A percentile compares a stretch with the other conserved stretches of the same genome.
These are phyloP conservation scores for Vickermania ingenoplastis DNA, from an alignment of 208 protist genomes.

Conservation along the genomic window DNA sequence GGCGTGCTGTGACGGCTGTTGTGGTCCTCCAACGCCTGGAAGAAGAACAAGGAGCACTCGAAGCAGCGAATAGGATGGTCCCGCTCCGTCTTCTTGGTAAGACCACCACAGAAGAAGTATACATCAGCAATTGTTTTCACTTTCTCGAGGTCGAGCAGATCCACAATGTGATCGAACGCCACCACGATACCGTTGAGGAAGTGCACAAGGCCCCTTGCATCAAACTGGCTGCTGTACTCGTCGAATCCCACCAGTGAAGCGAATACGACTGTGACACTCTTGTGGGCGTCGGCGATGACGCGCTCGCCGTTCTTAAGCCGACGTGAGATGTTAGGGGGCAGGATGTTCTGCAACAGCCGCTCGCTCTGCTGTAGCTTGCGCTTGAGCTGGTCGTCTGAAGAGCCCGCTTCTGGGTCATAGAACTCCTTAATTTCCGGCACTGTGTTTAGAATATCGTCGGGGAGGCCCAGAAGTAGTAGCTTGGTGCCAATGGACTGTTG, in stretches of 20 bases:
- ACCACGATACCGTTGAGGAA: conserved; percentile 36
- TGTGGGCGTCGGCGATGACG: conserved; percentile 31
- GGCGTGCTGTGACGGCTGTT: conserved; percentile 23
- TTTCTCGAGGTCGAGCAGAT: conserved; percentile 36
- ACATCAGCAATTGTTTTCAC: conserved; percentile 52
- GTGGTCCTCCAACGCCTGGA: conserved; percentile 23
- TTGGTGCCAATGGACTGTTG: conserved; percentile 16
- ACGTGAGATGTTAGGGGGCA: conserved; percentile 26
- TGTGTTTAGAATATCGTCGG: conserved; percentile 16
- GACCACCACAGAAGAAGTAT: conserved; percentile 37
- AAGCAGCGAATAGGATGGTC: conserved; percentile 27
- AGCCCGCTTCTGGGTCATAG: conserved; percentile 15
- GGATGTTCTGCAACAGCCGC: conserved; percentile 35
- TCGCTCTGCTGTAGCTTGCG: conserved; percentile 30
- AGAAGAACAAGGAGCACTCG: conserved; percentile 25
- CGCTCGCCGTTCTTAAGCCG: conserved; percentile 36
- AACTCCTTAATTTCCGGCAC: conserved; percentile 28
- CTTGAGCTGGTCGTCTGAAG: conserved; percentile 27
- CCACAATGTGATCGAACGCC: conserved; percentile 33
- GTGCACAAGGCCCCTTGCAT: conserved; percentile 17
- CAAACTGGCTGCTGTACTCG: conserved; percentile 13
- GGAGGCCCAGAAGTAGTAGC: conserved; percentile 16
- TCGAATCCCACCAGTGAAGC: conserved; percentile 30
- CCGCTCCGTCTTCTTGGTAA: conserved; percentile 20
- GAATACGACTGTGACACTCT: conserved; percentile 32